Percentiles rank a stretch among this genome's conserved stretches.
These are phyloP conservation scores for Sporothrix brunneoviolacea DNA, from an alignment of 2,329 filamentous ascomycete genomes.

Conservation along the genomic window DNA sequence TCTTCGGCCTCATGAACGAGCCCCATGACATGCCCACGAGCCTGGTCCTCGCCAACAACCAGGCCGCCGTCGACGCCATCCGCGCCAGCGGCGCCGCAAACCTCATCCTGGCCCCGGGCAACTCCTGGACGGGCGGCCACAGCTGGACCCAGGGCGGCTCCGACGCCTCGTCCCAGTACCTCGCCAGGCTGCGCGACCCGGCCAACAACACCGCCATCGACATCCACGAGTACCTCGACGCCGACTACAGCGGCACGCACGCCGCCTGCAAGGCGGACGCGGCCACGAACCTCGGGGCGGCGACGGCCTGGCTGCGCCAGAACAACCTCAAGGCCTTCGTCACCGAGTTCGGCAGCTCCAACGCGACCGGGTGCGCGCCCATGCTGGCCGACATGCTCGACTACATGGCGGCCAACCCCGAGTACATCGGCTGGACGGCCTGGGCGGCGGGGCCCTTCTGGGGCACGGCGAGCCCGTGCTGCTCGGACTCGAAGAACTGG, in stretches of 20 bases:
- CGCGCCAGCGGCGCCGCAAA: conserved; percentile 37
- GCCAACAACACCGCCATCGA: conserved; percentile 42
- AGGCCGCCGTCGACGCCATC: conserved; percentile 41
- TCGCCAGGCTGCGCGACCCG: conserved; percentile 39
- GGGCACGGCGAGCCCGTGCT: conserved; percentile 34
- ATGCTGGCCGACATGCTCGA: conserved; percentile 37
- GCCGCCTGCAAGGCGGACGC: conserved; percentile 34
- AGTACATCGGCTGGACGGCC: conserved; percentile 45
- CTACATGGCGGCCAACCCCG: conserved; percentile 39
- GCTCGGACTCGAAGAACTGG: conserved; percentile 32
- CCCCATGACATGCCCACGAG: conserved; percentile 43
- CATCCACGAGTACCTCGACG: conserved; percentile 46
- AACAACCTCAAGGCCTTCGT: conserved; percentile 42
- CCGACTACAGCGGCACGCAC: conserved; percentile 40
- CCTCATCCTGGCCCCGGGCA: conserved; percentile 42
- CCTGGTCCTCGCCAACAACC: conserved; percentile 40
- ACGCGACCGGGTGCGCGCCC: conserved; percentile 34
- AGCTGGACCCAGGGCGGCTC: conserved; percentile 36
- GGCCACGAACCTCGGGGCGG: conserved; percentile 32
- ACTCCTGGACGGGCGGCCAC: conserved; percentile 43
- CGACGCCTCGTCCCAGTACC: conserved; percentile 30
- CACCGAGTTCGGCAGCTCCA: conserved; percentile 42
- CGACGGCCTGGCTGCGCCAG: conserved; percentile 40
- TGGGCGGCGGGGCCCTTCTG: conserved; percentile 44
- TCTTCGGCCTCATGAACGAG: conserved; percentile 46